Evolutionary conservation across 352 stramenopile genomes (phyloP).

Genomic region (Thalassiosira hispida): DNA sequence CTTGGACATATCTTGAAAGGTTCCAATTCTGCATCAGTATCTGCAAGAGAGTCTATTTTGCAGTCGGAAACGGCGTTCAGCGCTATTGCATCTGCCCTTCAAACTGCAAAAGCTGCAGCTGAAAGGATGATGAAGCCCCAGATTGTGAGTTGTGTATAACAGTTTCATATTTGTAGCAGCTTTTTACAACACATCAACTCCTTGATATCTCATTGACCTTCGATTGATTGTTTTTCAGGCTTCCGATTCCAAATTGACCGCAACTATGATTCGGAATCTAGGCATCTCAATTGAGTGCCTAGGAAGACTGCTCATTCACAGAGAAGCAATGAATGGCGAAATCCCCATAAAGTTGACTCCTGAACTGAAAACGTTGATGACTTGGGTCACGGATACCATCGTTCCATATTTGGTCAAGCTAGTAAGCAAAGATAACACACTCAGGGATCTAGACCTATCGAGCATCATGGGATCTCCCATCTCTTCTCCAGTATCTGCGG

Average conservation of each 20-base stretch:
- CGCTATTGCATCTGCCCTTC: conserved; percentile 51
- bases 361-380: conserved; percentile 53
- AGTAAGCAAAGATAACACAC: conserved; percentile 30
- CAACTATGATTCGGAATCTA: conserved; percentile 55
- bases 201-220: conserved; percentile 13
- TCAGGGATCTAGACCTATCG: conserved; percentile 74
- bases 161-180: neutral
- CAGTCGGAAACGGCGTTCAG: conserved; percentile 40
- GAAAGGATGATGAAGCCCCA: conserved; percentile 49
- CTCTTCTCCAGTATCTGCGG: conserved; percentile 14
- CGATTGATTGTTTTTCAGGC: conserved; percentile 21
- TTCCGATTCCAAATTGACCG: conserved; percentile 20
- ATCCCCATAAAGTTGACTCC: conserved; percentile 33
- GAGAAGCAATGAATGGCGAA: conserved; percentile 46
- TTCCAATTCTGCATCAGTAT: conserved; percentile 33
- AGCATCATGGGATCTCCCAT: conserved; percentile 44
- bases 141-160: conserved; percentile 35
- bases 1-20: conserved; percentile 60
- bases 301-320: conserved; percentile 73
- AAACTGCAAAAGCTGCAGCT: conserved; percentile 47
- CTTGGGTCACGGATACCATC: conserved; percentile 68
- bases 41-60: conserved; percentile 54
- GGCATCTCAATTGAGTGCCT: conserved; percentile 69
- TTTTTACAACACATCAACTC: too few relatives aligned
- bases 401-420: conserved; percentile 59